Evolutionary conservation across 2,329 filamentous ascomycete genomes (phyloP), one percentile per base, ranked within the genome.

Genomic region (Pseudodiploospora longispora): DNA sequence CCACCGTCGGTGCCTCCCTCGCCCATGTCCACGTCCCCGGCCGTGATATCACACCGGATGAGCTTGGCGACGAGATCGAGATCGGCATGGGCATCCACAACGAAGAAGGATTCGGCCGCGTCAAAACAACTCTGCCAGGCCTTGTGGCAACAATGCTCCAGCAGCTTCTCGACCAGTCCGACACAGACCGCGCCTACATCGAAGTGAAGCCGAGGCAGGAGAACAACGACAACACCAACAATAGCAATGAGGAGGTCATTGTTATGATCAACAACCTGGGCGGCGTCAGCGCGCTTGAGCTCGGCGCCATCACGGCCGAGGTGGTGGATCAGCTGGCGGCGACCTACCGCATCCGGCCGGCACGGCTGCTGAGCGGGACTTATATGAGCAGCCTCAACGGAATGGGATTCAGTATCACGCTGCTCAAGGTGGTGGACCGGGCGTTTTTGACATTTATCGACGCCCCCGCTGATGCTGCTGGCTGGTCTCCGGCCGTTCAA

Each of bases 321-420:
- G 46, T 53, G 2, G 38, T 52, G 8, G 42, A 50, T 6, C 50
- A 53, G 42, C 43, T 56, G 19, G 36, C 33, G 7, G 42, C 36
- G 10, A 44, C 46, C 4, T 50, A 52, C 33, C 37, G 41, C 29
- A 37, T 56, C 31, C 76, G 82, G 69, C 79, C 30, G 80, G 82
- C 39, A 8, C 45, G 50, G 4, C 38, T 56, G 8, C 44, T 51
- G 3, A 47, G 46, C 29, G 54, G 47, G 8, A 85, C 82, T 1
- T 87, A 81, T 64, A 80, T 87, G 72, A 86, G 83, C 19, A 85
- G 80, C 50, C 62, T 87, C 49, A 86, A 87, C 52, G 82, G 81
- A 1, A 68, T 84, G 6, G 83, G 83, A 5, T 87, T 87, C 65
- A 85, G 80, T 50, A 76, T 85, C 47, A 82, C 80, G 2, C 57